These are phyloP conservation scores for Pugionium dolabratum DNA, from an alignment of 345 rosid species.

Conservation along the genomic window DNA sequence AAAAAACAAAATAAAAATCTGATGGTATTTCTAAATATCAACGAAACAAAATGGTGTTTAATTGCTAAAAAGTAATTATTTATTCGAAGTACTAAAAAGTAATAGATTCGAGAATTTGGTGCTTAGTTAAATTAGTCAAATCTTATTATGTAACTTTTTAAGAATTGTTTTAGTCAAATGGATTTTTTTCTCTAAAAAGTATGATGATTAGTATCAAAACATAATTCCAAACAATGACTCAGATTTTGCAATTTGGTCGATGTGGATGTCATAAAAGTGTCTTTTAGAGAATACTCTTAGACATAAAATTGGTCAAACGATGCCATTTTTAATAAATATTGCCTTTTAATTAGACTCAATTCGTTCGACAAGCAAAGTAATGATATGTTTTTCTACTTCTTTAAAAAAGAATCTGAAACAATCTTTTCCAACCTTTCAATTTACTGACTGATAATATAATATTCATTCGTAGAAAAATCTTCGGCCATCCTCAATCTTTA, in stretches of 20 bases:
- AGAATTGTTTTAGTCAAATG: constrained; percentile 4
- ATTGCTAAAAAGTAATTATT: not conserved
- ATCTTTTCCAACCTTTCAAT: not conserved
- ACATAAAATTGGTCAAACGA: constrained; percentile 20
- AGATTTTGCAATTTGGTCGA: constrained; percentile 22
- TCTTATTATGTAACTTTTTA: not conserved
- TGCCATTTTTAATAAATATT: constrained; percentile 8
- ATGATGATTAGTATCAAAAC: constrained; percentile 13
- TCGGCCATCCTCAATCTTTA: not conserved
- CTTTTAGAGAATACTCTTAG: not conserved
- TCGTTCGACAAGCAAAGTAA: not conserved
- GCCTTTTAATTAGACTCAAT: not conserved
- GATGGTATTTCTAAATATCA: no score
- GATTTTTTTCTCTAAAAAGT: not conserved
- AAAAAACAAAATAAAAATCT: no score
- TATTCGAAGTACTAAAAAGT: not conserved
- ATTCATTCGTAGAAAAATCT: constrained; percentile 1
- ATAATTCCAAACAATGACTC: constrained; percentile 22
- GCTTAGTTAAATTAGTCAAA: not conserved
- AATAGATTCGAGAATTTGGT: constrained; percentile 6
- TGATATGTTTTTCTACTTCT: not conserved
- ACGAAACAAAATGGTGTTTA: no score
- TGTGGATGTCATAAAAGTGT: not conserved
- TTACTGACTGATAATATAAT: not conserved
- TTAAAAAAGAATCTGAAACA: not conserved